Evolutionary conservation across 2,329 filamentous ascomycete species (phyloP), one percentile per base, ranked within the genome.

Genomic region (Sodiomyces alkalinus): DNA sequence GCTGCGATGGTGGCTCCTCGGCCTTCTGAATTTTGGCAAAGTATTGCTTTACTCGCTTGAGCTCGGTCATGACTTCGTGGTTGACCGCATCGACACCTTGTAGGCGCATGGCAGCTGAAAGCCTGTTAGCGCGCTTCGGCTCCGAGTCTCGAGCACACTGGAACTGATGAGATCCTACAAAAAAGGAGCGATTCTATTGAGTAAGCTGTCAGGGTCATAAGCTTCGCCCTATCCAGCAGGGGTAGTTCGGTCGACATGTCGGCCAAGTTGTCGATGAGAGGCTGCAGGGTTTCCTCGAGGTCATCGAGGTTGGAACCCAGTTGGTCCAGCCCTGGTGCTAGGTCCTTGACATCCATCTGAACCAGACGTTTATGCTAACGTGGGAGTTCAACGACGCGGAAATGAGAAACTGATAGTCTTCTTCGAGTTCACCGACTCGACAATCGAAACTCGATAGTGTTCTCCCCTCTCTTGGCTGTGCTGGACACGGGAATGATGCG

Each of bases 221-320:
- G 73, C 56, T 96, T 94, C 6, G 90, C 85, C 57, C 83, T 86
- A 60, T 96, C 87, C 35, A 98, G 65, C n/a, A 96, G 64, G 2
- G 87, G 86, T 17, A 96, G 64, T 47, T 83, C 83, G 31, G 73
- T 75, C 5, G 82, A 73, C 32, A 72, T 68, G 22, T 76, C 70
- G 28, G 71, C 60, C 23, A 94, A 56, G 27, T 64, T 64, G 19
- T 63, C 60, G 16, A 92, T 56, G 5, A 96, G 58, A n/a, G 87
- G 83, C 37, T 69, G 56, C 17, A 96, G 62, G 4, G 69, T 63
- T 19, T 75, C 68, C 47, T 92, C 73, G 26, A 96, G 66, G 31
- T 76, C 69, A 53, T 92, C 80, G 28, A 96, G 69, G 48, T 85
- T 73, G 40, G 71, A 68, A 39, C 83, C 76, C 28, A 94, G 71